A percentile compares a stretch with the other conserved stretches of the same genome.
Conservation (phyloP, 1,139 yeast species). For the Zygosaccharomyces pseudobailii region DNA sequence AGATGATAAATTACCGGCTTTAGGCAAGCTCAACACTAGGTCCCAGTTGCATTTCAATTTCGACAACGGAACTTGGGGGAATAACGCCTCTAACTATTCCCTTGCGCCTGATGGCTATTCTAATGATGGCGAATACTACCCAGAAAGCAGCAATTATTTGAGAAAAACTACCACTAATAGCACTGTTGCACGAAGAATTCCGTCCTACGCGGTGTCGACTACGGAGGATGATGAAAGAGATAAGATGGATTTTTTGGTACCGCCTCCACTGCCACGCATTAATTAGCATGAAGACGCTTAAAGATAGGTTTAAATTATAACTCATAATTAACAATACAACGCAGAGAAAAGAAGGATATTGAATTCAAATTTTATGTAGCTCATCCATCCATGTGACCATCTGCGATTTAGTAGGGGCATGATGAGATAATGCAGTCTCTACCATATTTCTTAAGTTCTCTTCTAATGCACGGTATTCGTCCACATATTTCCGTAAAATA, state of each 20-base stretch:
- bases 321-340: conserved; percentile 1
- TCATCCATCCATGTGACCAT: conserved; percentile 36
- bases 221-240: background rate
- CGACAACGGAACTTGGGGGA: conserved; percentile 11
- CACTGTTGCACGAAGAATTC: conserved; percentile 17
- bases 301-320: background rate
- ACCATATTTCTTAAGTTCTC: conserved; percentile 25
- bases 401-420: conserved; percentile 29
- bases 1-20: conserved; percentile 9
- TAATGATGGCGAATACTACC: conserved; percentile 6
- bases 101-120: background rate
- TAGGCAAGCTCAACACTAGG: conserved; percentile 7
- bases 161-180: conserved; percentile 14
- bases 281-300: background rate
- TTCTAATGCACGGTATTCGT: conserved; percentile 28
- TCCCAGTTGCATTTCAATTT: conserved; percentile 12
- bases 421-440: conserved; percentile 24
- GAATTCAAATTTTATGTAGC: conserved; percentile 18
- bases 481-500: conserved; percentile 38
- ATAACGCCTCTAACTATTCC: conserved; percentile 5
- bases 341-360: background rate
- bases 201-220: conserved; percentile 2
- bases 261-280: background rate
- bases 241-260: background rate
- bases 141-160: conserved; percentile 10